phyloP scores from a whole-genome alignment of 208 protist genomes.

The Leishmania amazonensis region DNA sequence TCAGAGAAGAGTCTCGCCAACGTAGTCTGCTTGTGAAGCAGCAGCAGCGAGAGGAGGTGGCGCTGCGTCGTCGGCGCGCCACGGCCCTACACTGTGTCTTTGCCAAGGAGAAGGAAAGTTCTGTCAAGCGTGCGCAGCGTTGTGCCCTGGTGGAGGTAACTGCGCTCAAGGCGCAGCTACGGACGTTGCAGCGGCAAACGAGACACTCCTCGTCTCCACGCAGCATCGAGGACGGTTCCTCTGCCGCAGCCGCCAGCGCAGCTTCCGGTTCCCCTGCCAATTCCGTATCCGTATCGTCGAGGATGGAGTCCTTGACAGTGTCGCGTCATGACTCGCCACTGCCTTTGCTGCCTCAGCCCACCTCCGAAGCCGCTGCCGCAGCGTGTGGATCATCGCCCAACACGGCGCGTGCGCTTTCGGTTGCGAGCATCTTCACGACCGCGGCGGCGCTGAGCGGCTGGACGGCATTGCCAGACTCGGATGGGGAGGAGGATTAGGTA shows the following conservation, averaged over 20 bases:
- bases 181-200: conserved; percentile 9
- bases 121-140: conserved; percentile 15
- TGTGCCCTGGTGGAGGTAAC: conserved; percentile 16
- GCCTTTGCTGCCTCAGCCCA: neutral
- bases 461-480: conserved; percentile 23
- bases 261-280: neutral
- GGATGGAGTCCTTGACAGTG: neutral
- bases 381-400: neutral
- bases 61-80: conserved; percentile 26
- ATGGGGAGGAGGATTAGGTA: conserved; percentile 9
- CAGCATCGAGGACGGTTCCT: neutral
- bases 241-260: neutral
- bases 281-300: neutral
- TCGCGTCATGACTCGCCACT: neutral
- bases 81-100: conserved; percentile 17
- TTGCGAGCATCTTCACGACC: neutral
- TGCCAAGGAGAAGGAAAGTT: conserved; percentile 18
- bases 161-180: conserved; percentile 29
- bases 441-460: conserved; percentile 5
- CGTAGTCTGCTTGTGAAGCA: conserved; percentile 13
- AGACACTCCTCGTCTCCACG: neutral
- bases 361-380: neutral
- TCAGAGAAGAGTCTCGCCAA: conserved; percentile 17
- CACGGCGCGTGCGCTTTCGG: neutral
- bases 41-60: conserved; percentile 26